Evolutionary conservation across 2,329 filamentous ascomycete species (phyloP), one percentile per base, ranked within the genome.

Genomic region (Pestalotiopsis sp.): DNA sequence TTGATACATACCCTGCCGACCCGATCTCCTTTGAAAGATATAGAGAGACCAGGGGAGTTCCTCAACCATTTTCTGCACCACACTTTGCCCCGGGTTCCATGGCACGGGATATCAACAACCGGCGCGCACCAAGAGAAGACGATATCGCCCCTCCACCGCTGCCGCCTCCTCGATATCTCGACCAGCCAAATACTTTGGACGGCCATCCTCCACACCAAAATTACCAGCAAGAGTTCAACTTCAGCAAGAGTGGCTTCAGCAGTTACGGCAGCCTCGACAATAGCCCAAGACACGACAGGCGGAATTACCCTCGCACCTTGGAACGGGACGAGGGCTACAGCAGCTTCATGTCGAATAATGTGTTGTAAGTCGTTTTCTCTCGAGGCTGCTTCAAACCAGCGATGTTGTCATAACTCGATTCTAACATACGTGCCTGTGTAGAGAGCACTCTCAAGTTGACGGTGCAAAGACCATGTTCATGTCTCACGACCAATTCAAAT

Each of bases 401-500:
- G 9, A 17, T 6, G 45, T n/a, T 20, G 45, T 52, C 20, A n/a
- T 20, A n/a, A 52, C 7, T 9, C 23, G 45, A 14, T 60, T 23
- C 57, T 66, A n/a, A 38, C 38, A 62, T 27, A 14, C 41, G 4
- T 23, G 1, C 20, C 6, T 59, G 3, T 58, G 7, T 62, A 81
- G 84, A 64, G 83, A 83, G 20, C 81, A 38, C 41, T 23, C 39
- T 23, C 66, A 83, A 72, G 82, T 84, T 64, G 83, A 83, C 70
- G 72, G 77, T 7, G 74, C 79, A 0, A 76, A 81, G 45, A 79
- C 80, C n/a, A 85, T 87, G 64, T 85, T 86, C 67, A 80, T 85
- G 67, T 83, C 83, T 70, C 85, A 87, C 72, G 84, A 81, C 72
- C 83, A 81, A 52, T 87, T 82, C 68, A 81, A 85, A 68, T 85